Base-by-base conservation (phyloP, 2,329 filamentous ascomycete genomes). In the Cladosporium colombiae region DNA sequence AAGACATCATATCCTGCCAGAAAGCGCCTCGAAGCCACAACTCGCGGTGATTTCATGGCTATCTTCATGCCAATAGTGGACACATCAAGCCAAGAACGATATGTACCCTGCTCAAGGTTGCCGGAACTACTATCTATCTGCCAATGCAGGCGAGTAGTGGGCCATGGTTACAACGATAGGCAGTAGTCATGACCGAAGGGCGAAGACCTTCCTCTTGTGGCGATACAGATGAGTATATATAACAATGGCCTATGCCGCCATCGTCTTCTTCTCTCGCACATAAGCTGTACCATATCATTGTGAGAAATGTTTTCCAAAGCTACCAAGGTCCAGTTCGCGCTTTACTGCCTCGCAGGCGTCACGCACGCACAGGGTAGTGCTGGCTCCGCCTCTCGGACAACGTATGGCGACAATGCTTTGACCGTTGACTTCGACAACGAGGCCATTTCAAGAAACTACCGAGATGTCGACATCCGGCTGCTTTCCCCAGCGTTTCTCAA, bases 391-490 rank as follows among this genome's bases (percentile, higher is more conserved):
- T 35, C 61, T 56, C 35, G 61, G 18, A 63, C 61, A n/a, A 56
- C 50, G 1, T 63, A 63, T 23, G 61, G 61, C 61, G 46, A 46
- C 61, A 63, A 63, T 23, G 49, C 40, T 46, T n/a, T 63, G n/a
- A 16, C 35, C 8, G 35, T 63, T 16, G 50, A 63, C 33, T 56
- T 63, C 1, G 61, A 63, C 25, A 63, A 56, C 11, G 61, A 63
- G n/a, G 50, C 50, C 21, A 73, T 78, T 62, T 75, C 74, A n/a
- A 69, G 62, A 7, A 74, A 74, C 7, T 78, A 78, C 58, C 68
- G 66, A 10, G 66, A 68, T 29, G 61, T 73, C 18, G 65, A 67
- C 58, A 66, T 72, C 10, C 64, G 69, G 40, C 61, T 73, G 27
- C 31, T 70, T 31, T 70, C 70, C 13, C 70, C 71, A 33, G 66